phyloP scores from a whole-genome alignment of 352 stramenopile species.

The Phytophthora sansomeana region DNA sequence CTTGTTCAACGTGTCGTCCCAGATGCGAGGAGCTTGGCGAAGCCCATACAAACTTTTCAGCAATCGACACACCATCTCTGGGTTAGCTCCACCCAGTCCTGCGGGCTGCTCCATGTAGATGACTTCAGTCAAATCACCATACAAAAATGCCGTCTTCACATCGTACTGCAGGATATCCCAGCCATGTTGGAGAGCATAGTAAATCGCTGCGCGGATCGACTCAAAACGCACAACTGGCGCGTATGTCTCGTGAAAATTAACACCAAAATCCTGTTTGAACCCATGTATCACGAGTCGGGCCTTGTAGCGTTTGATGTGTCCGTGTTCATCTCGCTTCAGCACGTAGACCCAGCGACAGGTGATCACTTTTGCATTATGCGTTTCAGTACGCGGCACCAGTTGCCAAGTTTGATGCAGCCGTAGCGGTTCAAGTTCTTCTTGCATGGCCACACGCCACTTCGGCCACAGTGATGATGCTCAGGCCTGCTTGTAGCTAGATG shows the following conservation, averaged over 20 bases:
- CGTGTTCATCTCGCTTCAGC: constrained; percentile 12
- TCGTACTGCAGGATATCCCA: not conserved
- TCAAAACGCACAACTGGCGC: constrained; percentile 17
- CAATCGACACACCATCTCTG: not conserved
- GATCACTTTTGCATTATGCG: not conserved
- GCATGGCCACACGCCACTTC: too few species aligned
- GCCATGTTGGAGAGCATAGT: not conserved
- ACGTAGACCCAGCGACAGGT: constrained; percentile 11
- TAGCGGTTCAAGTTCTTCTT: too few species aligned
- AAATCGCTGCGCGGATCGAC: constrained; percentile 4
- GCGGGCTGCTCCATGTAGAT: not conserved
- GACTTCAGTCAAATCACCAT: not conserved
- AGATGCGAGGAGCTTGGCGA: constrained; percentile 7
- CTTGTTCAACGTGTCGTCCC: constrained; percentile 6
- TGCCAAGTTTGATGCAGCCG: too few species aligned
- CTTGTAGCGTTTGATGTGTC: constrained; percentile 14
- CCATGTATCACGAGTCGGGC: constrained; percentile 17
- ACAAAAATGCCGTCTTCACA: not conserved
- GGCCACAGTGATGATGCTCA: too few species aligned
- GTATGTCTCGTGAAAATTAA: constrained; percentile 21
- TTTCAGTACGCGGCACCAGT: too few species aligned
- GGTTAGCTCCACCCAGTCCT: not conserved
- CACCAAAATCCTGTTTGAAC: constrained; percentile 18
- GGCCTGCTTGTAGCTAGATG: too few species aligned
- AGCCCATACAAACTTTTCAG: constrained; percentile 12